phyloP scores from a whole-genome alignment of 805 yeast species.

The Candida namnaoensis region DNA sequence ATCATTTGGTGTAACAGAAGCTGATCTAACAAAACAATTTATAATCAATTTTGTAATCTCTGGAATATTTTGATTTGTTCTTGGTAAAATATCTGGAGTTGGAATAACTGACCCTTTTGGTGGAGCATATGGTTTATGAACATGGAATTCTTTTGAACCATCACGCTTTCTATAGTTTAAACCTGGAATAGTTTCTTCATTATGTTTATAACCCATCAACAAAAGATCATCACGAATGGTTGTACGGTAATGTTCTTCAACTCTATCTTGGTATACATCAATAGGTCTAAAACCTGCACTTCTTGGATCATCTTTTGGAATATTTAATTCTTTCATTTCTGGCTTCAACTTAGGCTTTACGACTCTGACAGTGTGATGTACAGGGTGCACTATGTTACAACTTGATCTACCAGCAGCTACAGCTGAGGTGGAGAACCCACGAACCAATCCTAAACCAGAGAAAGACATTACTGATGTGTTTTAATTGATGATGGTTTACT shows the following conservation, averaged over 20 bases:
- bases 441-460: not conserved
- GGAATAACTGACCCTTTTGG: constrained; percentile 73
- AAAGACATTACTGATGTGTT: not conserved
- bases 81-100: constrained; percentile 63
- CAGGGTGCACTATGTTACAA: constrained; percentile 77
- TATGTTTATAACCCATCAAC: constrained; percentile 70
- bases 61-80: constrained; percentile 67
- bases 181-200: constrained; percentile 45
- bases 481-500: too few species aligned
- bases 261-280: constrained; percentile 71
- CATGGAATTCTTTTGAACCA: constrained; percentile 78
- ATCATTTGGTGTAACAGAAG: constrained; percentile 60
- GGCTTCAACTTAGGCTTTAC: constrained; percentile 71
- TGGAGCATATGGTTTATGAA: constrained; percentile 69
- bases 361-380: constrained; percentile 80
- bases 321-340: constrained; percentile 57
- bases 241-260: constrained; percentile 65
- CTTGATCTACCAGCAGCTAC: constrained; percentile 36
- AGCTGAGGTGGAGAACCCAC: constrained; percentile 14
- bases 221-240: constrained; percentile 71
- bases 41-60: constrained; percentile 56
- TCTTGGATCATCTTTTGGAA: constrained; percentile 65
- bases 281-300: constrained; percentile 73
- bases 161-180: constrained; percentile 78
- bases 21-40: constrained; percentile 69